Evolutionary conservation across 495 filamentous ascomycete species (phyloP).

Genomic region (Neohortaea acidophila): DNA sequence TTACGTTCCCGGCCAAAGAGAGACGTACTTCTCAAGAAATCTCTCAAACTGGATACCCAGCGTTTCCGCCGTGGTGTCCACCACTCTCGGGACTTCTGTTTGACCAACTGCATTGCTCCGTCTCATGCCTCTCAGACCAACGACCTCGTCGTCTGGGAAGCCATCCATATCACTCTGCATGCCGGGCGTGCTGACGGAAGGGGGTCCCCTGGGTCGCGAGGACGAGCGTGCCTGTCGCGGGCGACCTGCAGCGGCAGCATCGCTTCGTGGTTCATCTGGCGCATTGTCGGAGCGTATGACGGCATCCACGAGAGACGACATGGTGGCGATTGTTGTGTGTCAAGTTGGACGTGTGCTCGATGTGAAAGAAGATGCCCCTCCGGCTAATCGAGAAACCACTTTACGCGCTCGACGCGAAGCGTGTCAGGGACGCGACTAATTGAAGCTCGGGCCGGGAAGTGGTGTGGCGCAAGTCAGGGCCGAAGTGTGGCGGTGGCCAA

Average conservation of each 20-base stretch:
- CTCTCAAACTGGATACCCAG: conserved; percentile 74
- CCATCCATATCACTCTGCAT: conserved; percentile 50
- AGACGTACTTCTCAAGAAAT: conserved; percentile 64
- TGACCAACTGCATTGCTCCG: conserved; percentile 43
- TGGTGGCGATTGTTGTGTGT: conserved; percentile 4
- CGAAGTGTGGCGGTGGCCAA: too few relatives aligned
- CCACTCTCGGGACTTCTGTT: conserved; percentile 61
- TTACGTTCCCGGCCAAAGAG: background rate
- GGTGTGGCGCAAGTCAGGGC: too few relatives aligned
- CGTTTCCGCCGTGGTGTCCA: conserved; percentile 72
- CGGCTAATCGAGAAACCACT: too few relatives aligned
- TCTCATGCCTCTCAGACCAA: conserved; percentile 38
- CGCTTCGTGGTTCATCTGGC: conserved; percentile 19
- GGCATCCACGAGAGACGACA: conserved; percentile 25
- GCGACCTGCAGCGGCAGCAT: conserved; percentile 19
- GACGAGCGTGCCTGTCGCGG: conserved; percentile 32
- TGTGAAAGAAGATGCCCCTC: too few relatives aligned
- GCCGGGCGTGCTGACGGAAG: conserved; percentile 46
- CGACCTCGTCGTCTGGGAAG: conserved; percentile 50
- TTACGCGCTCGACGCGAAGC: too few relatives aligned
- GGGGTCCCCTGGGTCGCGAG: conserved; percentile 44
- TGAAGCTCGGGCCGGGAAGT: too few relatives aligned
- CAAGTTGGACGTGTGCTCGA: too few relatives aligned
- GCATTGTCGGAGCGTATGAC: conserved; percentile 21
- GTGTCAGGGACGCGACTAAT: too few relatives aligned